Percentiles rank a stretch among this genome's conserved stretches.
Evolutionary conservation across 2,329 filamentous ascomycete genomes (phyloP).

Genomic region (Pseudogymnoascus sp.): DNA sequence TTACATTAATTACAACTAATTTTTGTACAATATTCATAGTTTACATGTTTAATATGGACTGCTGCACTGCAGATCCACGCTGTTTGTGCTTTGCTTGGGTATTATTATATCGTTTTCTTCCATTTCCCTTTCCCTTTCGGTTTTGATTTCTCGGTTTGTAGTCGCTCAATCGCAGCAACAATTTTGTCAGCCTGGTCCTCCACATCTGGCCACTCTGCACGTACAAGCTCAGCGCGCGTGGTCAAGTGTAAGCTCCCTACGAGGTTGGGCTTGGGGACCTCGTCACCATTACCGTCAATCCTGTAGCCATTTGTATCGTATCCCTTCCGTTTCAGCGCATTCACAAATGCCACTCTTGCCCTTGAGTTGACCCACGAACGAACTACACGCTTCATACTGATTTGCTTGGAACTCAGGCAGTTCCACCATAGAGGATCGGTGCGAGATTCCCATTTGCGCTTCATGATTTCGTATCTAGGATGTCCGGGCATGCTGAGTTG

Average conservation of each 20-base stretch:
- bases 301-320: constrained; percentile 30
- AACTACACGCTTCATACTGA: constrained; percentile 35
- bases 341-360: constrained; percentile 36
- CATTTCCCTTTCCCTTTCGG: background rate
- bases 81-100: constrained; percentile 12
- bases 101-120: background rate
- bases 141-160: background rate
- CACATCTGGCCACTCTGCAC: background rate
- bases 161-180: background rate
- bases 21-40: background rate
- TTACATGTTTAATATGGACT: background rate
- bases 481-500: constrained; percentile 17
- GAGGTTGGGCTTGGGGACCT: background rate
- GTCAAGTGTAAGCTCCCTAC: background rate
- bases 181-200: background rate
- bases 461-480: constrained; percentile 32
- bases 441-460: constrained; percentile 31
- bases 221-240: background rate
- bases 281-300: background rate
- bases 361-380: constrained; percentile 39
- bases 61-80: background rate
- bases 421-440: constrained; percentile 41
- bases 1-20: background rate
- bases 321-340: constrained; percentile 39
- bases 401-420: constrained; percentile 28